phyloP scores from a whole-genome alignment of 345 rosid species.

The Dovyalis caffra region DNA sequence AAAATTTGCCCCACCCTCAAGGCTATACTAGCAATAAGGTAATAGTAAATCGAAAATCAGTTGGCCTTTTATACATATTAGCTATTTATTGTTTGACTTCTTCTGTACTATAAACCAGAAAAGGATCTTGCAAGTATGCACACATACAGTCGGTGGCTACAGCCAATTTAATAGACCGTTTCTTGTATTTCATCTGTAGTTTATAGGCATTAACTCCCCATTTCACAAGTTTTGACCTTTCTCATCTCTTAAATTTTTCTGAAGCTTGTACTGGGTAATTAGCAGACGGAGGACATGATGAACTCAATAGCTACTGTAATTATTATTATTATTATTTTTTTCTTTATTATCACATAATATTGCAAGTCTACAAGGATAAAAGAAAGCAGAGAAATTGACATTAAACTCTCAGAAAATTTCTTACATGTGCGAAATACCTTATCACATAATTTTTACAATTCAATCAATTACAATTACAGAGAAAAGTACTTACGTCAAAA shows the following conservation, averaged over 20 bases:
- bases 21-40: constrained; percentile 7
- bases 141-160: constrained; percentile 21
- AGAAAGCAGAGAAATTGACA: too few relatives aligned
- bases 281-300: too few relatives aligned
- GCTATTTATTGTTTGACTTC: constrained; percentile 16
- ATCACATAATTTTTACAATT: not conserved
- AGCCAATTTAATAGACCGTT: constrained; percentile 1
- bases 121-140: not conserved
- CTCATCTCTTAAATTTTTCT: not conserved
- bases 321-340: too few relatives aligned
- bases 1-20: constrained; percentile 11
- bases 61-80: constrained; percentile 7
- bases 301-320: too few relatives aligned
- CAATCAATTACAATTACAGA: constrained; percentile 9
- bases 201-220: not conserved
- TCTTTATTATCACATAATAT: too few relatives aligned
- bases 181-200: constrained; percentile 1
- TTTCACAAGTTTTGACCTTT: constrained; percentile 2
- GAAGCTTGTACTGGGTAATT: not conserved
- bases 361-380: too few relatives aligned
- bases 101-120: not conserved
- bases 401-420: not conserved
- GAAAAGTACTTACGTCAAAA: not conserved
- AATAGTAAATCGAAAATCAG: constrained; percentile 13
- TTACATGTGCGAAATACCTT: not conserved